A percentile compares a stretch with the other conserved stretches of the same genome.
Evolutionary conservation across 768 basidiomycete species (phyloP).

Genomic region (Pleurotus pulmonarius): DNA sequence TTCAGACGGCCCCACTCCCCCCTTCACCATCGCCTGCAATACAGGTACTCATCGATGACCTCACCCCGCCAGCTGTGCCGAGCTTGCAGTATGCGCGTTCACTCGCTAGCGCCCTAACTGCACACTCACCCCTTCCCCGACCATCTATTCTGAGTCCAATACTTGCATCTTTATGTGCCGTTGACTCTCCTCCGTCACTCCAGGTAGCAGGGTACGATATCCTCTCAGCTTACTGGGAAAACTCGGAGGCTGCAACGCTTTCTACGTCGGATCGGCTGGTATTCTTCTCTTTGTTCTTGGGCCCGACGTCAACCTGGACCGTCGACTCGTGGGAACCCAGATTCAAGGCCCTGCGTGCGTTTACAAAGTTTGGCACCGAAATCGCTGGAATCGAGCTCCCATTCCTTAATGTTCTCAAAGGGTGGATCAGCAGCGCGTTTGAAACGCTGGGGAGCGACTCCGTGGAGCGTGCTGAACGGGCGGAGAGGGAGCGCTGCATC

Average conservation of each 20-base stretch:
- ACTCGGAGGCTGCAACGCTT: constrained; percentile 41
- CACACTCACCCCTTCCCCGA: constrained; percentile 53
- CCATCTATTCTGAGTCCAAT: constrained; percentile 54
- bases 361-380: constrained; percentile 59
- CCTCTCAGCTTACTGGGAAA: constrained; percentile 66
- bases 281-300: constrained; percentile 62
- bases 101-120: constrained; percentile 48
- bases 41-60: constrained; percentile 37
- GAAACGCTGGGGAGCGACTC: constrained; percentile 31
- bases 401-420: constrained; percentile 51
- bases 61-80: constrained; percentile 60
- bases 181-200: constrained; percentile 48
- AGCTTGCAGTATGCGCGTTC: constrained; percentile 60
- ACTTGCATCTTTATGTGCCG: constrained; percentile 53
- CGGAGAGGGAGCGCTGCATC: constrained; percentile 63
- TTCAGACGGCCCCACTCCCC: constrained; percentile 17
- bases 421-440: constrained; percentile 68
- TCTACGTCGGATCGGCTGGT: constrained; percentile 57
- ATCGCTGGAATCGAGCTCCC: constrained; percentile 61
- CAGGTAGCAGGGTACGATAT: constrained; percentile 73
- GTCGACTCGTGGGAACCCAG: constrained; percentile 70
- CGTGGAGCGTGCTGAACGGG: constrained; percentile 37
- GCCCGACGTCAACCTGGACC: constrained; percentile 45
- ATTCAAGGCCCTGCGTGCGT: constrained; percentile 61
- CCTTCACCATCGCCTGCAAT: constrained; percentile 29